A percentile compares a stretch with the other conserved stretches of the same genome.
Evolutionary conservation across 176 grass and related monocot species (phyloP).

Genomic region (Zea mays): Zm-B73-REFERENCE-NAM-5.0 NC_050096.1:283350501-283351000

Average conservation of each 20-base stretch:
- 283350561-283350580: slow-evolving; percentile 22
- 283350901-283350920: background rate
- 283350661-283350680: slow-evolving; percentile 51
- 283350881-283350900: background rate
- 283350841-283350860: background rate
- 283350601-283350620: slow-evolving; percentile 97
- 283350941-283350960: background rate
- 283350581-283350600: slow-evolving; percentile 61
- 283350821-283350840: background rate
- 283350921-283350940: slow-evolving; percentile 6
- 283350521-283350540: slow-evolving; percentile 56
- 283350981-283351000: background rate
- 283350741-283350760: background rate
- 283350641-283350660: slow-evolving; percentile 93
- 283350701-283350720: slow-evolving; percentile 2
- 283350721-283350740: background rate
- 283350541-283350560: slow-evolving; percentile 20
- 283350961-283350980: background rate
- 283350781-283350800: background rate
- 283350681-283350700: background rate
- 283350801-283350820: background rate
- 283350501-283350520: slow-evolving; percentile 99
- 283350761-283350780: background rate
- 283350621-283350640: slow-evolving; percentile 98
- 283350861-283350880: background rate